phyloP scores from a whole-genome alignment of 208 protist species.

The Acanthamoeba royreba region DNA sequence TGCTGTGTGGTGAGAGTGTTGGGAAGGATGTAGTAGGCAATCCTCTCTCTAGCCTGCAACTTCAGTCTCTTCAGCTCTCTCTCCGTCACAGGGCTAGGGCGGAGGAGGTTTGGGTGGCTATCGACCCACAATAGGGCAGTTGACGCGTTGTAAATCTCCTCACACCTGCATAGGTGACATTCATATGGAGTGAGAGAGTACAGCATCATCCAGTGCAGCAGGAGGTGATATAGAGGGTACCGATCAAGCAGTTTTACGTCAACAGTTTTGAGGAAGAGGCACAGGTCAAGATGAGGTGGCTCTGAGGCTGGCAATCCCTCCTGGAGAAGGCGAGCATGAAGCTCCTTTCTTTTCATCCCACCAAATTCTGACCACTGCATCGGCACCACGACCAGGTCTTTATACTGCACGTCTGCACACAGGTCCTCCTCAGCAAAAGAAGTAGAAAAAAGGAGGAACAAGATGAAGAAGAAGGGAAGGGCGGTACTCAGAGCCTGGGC shows the following conservation, averaged over 20 bases:
- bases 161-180: background rate
- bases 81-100: too few species aligned
- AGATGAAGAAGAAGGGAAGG: background rate
- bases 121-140: background rate
- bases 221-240: background rate
- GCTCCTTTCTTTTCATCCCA: background rate
- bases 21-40: background rate
- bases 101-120: background rate
- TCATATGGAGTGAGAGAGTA: too few species aligned
- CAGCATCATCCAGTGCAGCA: too few species aligned
- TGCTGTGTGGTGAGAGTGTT: background rate
- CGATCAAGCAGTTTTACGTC: background rate
- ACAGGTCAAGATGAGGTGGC: background rate
- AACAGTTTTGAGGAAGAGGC: background rate
- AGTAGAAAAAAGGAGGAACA: too few species aligned
- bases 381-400: background rate
- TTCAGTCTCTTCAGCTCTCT: background rate
- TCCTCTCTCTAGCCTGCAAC: background rate
- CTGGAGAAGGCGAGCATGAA: background rate
- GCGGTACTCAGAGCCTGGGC: background rate
- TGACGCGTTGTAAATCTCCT: background rate
- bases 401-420: background rate
- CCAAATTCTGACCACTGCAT: background rate
- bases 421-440: too few species aligned
- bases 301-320: background rate